phyloP scores from a whole-genome alignment of 2,329 filamentous ascomycete species.

The Pseudogymnoascus sp. region DNA sequence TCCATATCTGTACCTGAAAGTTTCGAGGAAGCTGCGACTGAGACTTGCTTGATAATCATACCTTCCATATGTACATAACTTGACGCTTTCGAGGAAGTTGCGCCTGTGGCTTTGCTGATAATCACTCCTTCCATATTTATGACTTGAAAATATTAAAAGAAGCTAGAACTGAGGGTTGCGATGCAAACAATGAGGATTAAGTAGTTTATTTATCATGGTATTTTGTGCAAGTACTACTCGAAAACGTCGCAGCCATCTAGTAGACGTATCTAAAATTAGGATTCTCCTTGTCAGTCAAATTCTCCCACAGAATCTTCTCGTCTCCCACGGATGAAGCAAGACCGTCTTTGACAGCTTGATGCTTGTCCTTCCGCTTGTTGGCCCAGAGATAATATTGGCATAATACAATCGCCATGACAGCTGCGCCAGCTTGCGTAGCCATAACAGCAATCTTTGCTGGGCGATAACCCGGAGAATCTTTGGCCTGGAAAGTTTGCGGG shows the following conservation, averaged over 20 bases:
- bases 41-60: no score
- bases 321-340: conserved; percentile 24
- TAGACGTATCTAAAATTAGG: conserved; percentile 47
- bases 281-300: conserved; percentile 51
- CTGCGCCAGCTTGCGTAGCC: conserved; percentile 32
- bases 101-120: no score
- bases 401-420: conserved; percentile 36
- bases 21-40: no score
- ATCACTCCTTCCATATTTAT: no score
- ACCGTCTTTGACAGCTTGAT: conserved; percentile 28
- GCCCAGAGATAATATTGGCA: conserved; percentile 45
- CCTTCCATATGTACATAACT: no score
- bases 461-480: conserved; percentile 42
- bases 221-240: no score
- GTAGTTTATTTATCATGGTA: no score
- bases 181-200: no score
- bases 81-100: no score
- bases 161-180: no score
- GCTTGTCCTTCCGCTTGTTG: conserved; percentile 33
- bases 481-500: conserved; percentile 53
- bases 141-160: no score
- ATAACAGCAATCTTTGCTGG: conserved; percentile 47
- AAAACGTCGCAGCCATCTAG: conserved; percentile 19
- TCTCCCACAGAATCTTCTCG: conserved; percentile 39
- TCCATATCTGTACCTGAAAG: no score